Conservation (phyloP, 768 basidiomycete genomes). For the Phanerochaete sordida region DNA sequence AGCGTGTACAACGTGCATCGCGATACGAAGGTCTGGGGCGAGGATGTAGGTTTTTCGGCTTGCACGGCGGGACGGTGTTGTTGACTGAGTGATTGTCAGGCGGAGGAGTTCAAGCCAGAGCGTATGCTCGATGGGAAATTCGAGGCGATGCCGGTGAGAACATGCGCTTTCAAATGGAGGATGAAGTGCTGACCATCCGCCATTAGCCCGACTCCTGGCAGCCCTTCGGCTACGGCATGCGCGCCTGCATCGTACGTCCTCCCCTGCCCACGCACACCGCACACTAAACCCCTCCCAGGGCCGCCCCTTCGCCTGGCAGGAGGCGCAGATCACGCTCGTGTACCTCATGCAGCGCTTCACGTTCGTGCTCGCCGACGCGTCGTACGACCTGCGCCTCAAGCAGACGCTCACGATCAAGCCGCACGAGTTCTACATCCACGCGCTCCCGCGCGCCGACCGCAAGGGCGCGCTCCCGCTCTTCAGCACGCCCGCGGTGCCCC, state of each 20-base stretch:
- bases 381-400: conserved; percentile 40
- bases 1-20: conserved; percentile 31
- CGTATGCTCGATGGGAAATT: conserved; percentile 48
- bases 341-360: conserved; percentile 45
- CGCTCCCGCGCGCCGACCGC: conserved; percentile 17
- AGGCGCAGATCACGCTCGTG: conserved; percentile 38
- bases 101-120: conserved; percentile 41
- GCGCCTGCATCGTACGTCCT: conserved; percentile 23
- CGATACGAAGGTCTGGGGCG: conserved; percentile 44
- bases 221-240: conserved; percentile 31
- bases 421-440: conserved; percentile 37
- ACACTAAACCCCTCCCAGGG: conserved; percentile 20
- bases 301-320: conserved; percentile 47
- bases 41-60: conserved; percentile 36
- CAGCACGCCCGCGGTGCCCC: conserved; percentile 19
- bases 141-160: conserved; percentile 38
- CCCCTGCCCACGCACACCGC: background rate
- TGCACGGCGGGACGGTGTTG: no score
- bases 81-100: no score
- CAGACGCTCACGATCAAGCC: conserved; percentile 49
- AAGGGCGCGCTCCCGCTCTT: conserved; percentile 11
- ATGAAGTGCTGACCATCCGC: background rate
- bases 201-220: conserved; percentile 40
- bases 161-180: background rate
- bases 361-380: conserved; percentile 37